Evolutionary conservation across 208 protist genomes (phyloP), one percentile per base, ranked within the genome.

Genomic region (Trypanosoma caninum): DNA sequence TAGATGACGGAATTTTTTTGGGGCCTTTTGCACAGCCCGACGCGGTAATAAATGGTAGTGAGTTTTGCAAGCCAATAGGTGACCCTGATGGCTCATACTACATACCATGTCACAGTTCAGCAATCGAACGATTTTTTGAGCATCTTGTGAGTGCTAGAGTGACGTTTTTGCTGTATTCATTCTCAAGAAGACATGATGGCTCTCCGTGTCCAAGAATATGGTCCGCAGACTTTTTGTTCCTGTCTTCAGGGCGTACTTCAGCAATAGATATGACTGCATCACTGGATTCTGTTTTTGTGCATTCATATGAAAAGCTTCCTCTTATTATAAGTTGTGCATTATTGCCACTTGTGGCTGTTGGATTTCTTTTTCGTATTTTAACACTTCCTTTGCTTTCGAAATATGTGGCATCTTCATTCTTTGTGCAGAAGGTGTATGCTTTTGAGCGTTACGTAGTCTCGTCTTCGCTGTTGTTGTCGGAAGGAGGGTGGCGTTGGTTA

Each of bases 221-320:
- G 75, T 57, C 62, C 33, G 69, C 70, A 20, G 41, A 46, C 7
- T 65, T 80, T n/a, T 38, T 68, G 10, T 86, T 78, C 55, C 57
- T 47, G 28, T 72, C 82, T 9, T 46, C 64, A 40, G 75, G 80
- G 1, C 75, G 82, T 71, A 75, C 61, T 31, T 71, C 75, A 10
- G 71, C 73, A 30, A 69, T 86, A 62, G 69, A 41, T 22, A 82
- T 82, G 72, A 45, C 23, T 9, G 44, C 34, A 22, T 62, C 59
- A 16, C 34, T 77, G 16, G 28, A 62, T 42, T 52, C 31, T 41
- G 33, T 52, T 3, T 64, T 63, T n/a, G 45, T 47, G 33, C 44
- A 50, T 41, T 41, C 38, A 23, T 31, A 64, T 20, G 23, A 69
- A 34, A 57, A 53, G 45, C 27, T 77, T 25, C 72, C 72, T 22